Percentiles rank a stretch among this genome's conserved stretches.
Evolutionary conservation across 2,329 filamentous ascomycete species (phyloP).

Genomic region (Fusarium cyanostomum): DNA sequence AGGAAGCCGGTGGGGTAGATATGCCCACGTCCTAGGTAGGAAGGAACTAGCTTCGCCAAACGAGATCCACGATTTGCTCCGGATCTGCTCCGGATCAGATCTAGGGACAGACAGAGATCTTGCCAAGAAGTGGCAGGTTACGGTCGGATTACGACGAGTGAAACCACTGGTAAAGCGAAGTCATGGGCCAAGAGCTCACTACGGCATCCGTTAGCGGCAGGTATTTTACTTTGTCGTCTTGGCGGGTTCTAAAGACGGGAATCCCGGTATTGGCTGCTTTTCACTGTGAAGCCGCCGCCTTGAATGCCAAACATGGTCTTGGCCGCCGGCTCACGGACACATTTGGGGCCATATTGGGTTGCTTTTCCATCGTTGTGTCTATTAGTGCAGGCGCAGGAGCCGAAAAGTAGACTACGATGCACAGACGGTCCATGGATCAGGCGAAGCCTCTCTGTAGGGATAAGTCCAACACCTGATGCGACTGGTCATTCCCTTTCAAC

Average conservation of each 20-base stretch:
- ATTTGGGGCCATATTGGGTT: neutral
- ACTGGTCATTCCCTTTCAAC: neutral
- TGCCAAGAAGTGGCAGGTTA: slow-evolving; percentile 31
- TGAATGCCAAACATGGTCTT: neutral
- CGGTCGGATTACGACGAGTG: neutral
- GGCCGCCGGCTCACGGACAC: neutral
- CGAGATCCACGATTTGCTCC: neutral
- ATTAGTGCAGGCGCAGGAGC: neutral
- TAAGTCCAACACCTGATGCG: too few relatives aligned
- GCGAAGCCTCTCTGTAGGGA: too few relatives aligned
- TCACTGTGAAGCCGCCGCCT: neutral
- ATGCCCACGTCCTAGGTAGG: neutral
- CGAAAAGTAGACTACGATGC: neutral
- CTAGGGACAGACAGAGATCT: slow-evolving; percentile 9
- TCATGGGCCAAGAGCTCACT: neutral
- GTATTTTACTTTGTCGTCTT: neutral
- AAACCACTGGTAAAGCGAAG: neutral
- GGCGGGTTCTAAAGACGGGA: neutral
- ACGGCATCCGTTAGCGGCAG: neutral
- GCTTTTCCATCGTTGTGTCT: neutral
- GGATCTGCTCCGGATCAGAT: neutral
- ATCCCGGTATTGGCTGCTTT: neutral
- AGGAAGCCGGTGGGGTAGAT: slow-evolving; percentile 19
- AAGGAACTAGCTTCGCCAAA: neutral
- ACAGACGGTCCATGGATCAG: neutral